Evolutionary conservation across 2,329 filamentous ascomycete genomes (phyloP).

Genomic region (Orbilia brochopaga): DNA sequence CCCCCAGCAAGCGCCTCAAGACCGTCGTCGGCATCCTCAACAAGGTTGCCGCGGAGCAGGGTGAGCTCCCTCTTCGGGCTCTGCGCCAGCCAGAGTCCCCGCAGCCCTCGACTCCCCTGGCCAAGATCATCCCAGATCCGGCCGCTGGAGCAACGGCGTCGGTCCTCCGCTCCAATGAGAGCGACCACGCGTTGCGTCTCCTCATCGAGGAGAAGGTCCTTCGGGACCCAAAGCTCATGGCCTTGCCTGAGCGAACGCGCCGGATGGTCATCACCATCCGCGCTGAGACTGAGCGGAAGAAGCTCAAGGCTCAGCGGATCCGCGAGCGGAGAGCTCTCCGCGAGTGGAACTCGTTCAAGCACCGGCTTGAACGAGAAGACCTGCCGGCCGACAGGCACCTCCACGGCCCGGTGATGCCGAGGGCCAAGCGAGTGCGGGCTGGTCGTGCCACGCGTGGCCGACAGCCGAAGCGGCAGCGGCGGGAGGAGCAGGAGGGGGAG

Average conservation of each 20-base stretch:
- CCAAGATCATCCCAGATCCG: slow-evolving; percentile 11
- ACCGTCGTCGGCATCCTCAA: slow-evolving; percentile 3
- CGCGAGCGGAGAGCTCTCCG: too few species aligned
- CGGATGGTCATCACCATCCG: too few species aligned
- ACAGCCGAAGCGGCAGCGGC: background rate
- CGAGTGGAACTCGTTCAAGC: too few species aligned
- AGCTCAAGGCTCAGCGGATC: too few species aligned
- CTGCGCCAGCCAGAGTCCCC: background rate
- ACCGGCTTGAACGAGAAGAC: too few species aligned
- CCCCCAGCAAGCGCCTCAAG: slow-evolving; percentile 3
- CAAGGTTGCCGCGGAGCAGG: slow-evolving; percentile 9
- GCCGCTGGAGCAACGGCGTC: background rate
- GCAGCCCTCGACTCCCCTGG: slow-evolving; percentile 3
- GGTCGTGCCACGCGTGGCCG: too few species aligned
- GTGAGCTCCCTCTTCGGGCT: slow-evolving; percentile 11
- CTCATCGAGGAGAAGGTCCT: slow-evolving; percentile 21
- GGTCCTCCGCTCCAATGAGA: slow-evolving; percentile 9
- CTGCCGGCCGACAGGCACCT: too few species aligned
- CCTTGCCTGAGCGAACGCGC: too few species aligned
- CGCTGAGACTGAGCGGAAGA: too few species aligned
- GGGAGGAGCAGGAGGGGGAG: background rate
- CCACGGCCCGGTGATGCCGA: too few species aligned
- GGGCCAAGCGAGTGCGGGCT: too few species aligned
- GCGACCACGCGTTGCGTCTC: slow-evolving; percentile 8
- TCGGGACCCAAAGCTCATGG: too few species aligned